A percentile compares a stretch with the other conserved stretches of the same genome.
These are phyloP conservation scores for Hymenoscyphus scutula DNA, from an alignment of 2,329 filamentous ascomycete genomes.

Conservation along the genomic window DNA sequence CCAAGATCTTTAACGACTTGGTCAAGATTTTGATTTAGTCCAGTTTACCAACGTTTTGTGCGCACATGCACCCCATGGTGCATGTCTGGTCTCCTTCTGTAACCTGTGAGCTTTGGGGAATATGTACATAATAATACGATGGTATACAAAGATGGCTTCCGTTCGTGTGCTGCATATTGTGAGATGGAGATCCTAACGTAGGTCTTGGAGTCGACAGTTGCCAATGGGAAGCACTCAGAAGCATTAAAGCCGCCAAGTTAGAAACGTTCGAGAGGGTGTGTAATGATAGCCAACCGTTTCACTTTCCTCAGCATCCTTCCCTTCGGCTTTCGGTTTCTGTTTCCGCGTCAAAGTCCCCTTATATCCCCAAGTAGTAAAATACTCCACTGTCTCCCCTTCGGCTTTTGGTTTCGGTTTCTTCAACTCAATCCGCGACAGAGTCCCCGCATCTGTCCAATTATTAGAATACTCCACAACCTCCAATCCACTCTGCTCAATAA, in stretches of 20 bases:
- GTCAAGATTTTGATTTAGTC: no score
- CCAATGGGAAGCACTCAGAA: background rate
- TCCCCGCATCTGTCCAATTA: slow-evolving; percentile 49
- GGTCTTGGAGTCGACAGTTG: background rate
- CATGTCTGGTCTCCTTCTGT: no score
- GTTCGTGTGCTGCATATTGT: background rate
- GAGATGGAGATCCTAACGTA: background rate
- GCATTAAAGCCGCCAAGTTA: background rate
- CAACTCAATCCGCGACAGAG: slow-evolving; percentile 58
- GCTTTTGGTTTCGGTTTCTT: slow-evolving; percentile 27
- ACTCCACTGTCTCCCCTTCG: no score
- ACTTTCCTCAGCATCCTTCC: no score
- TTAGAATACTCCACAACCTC: slow-evolving; percentile 54
- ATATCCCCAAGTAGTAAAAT: no score
- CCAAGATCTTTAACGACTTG: no score
- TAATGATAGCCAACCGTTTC: no score
- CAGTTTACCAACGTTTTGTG: no score
- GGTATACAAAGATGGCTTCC: background rate
- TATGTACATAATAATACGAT: background rate
- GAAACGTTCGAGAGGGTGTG: background rate
- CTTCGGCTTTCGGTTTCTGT: no score
- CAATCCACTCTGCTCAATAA: slow-evolving; percentile 55
- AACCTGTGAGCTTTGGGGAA: background rate
- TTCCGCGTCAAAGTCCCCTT: no score
- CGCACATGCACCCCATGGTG: no score